phyloP scores from a whole-genome alignment of 2,329 filamentous ascomycete species.

The Pseudogymnoascus sp. region DNA sequence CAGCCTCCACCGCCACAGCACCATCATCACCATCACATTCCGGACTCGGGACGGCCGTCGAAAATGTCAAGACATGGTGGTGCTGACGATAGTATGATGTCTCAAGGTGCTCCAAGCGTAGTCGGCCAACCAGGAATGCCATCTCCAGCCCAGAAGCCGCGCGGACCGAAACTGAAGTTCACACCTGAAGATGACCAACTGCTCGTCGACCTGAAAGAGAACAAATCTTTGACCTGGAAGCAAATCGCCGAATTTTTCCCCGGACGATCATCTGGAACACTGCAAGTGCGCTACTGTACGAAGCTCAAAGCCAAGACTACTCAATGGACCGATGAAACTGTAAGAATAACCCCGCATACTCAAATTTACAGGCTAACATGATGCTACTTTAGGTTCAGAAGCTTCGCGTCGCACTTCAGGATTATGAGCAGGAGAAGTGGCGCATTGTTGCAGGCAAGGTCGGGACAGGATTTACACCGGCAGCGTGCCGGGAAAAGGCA shows the following conservation, averaged over 20 bases:
- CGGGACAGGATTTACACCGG: slow-evolving; percentile 79
- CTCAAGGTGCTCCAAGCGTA: slow-evolving; percentile 66
- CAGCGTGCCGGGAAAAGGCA: slow-evolving; percentile 65
- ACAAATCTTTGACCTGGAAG: slow-evolving; percentile 92
- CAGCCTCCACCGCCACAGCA: slow-evolving; percentile 33
- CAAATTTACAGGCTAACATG: not conserved
- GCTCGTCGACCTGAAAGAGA: slow-evolving; percentile 84
- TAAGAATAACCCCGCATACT: slow-evolving; percentile 37
- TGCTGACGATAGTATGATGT: slow-evolving; percentile 35
- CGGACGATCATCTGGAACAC: slow-evolving; percentile 76
- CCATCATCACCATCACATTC: slow-evolving; percentile 72
- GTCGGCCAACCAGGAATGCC: slow-evolving; percentile 87
- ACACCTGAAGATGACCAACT: slow-evolving; percentile 85
- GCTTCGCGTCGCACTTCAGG: slow-evolving; percentile 65
- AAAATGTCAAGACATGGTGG: slow-evolving; percentile 58
- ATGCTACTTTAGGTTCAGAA: slow-evolving; percentile 57
- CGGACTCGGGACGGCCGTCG: slow-evolving; percentile 60
- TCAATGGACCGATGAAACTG: slow-evolving; percentile 88
- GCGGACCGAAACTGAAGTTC: slow-evolving; percentile 87
- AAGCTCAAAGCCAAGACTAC: slow-evolving; percentile 92
- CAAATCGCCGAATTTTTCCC: slow-evolving; percentile 97
- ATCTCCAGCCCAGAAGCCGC: slow-evolving; percentile 66
- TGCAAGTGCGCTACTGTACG: slow-evolving; percentile 91
- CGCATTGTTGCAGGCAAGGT: slow-evolving; percentile 86
- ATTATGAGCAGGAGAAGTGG: slow-evolving; percentile 90